Evolutionary conservation across 352 stramenopile genomes (phyloP), one percentile per base, ranked within the genome.

Genomic region (Pythium biforme): DNA sequence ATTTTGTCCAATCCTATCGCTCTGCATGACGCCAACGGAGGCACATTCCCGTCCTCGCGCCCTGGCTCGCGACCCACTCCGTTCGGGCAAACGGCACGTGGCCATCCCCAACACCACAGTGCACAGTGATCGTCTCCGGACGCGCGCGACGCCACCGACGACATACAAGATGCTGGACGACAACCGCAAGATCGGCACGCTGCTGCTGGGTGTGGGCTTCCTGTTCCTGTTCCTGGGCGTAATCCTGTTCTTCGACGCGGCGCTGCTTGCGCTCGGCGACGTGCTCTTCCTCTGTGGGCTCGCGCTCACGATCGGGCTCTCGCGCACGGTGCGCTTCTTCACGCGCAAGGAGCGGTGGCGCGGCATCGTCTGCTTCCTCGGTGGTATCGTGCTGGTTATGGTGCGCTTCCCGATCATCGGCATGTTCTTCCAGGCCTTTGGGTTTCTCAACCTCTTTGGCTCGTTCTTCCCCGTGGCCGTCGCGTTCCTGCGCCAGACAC

Each of bases 181-280:
- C 77, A 98, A 98, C 78, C 92, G 92, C 68, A 98, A 98, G 80
- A 98, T 98, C 72, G 94, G 94, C 55, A 98, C 94, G 27, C 79
- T 96, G 56, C 76, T 98, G 55, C 81, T 98, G 59, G 90, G 92
- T 43, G 72, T 98, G 43, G 94, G 94, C 64, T 96, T 95, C 61
- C 80, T 82, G 46, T 98, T 98, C 72, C 70, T 98, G 43, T 93
- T 98, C 73, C 77, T 98, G 14, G 94, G 94, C 55, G 81, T 97
- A 52, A 72, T 98, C 51, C 96, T 98, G 71, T 86, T 98, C 62
- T 98, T 98, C 70, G 94, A 98, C 76, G 81, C 92, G 22, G 92
- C 92, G 48, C 83, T 98, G 72, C 75, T 98, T 6, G 94, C 94
- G 27, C 78, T 98, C 10, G 94, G 94, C 22, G 94, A 98, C 71